A percentile compares a stretch with the other conserved stretches of the same genome.
Conservation (phyloP, 2,329 filamentous ascomycete species). For the Pyrenophora graminea region DNA sequence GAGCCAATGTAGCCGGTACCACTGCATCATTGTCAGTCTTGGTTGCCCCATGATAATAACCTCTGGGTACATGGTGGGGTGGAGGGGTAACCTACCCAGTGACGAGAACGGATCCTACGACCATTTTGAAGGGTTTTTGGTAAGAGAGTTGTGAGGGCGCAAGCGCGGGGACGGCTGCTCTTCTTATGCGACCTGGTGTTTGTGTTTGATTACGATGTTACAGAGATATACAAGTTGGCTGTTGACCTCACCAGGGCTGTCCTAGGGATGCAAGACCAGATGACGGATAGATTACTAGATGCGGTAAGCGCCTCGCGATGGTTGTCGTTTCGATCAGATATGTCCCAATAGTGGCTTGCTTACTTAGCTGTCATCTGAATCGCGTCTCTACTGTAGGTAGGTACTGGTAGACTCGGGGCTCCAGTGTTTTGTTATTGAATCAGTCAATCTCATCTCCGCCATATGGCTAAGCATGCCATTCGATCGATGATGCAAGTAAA, state of each 20-base stretch:
- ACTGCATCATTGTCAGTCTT: conserved; percentile 55
- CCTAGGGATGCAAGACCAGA: conserved; percentile 13
- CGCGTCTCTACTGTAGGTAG: too few relatives aligned
- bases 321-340: background rate
- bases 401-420: too few relatives aligned
- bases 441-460: too few relatives aligned
- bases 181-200: background rate
- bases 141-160: background rate
- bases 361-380: too few relatives aligned
- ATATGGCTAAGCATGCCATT: too few relatives aligned
- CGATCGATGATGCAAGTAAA: too few relatives aligned
- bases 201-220: conserved; percentile 15
- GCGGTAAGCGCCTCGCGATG: conserved; percentile 6
- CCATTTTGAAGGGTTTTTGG: conserved; percentile 57
- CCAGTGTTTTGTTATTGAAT: too few relatives aligned
- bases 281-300: conserved; percentile 26
- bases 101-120: conserved; percentile 85
- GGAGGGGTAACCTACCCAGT: conserved; percentile 70
- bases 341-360: too few relatives aligned
- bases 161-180: background rate
- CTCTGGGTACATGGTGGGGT: conserved; percentile 24
- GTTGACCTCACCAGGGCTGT: conserved; percentile 15
- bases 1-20: conserved; percentile 99
- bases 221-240: conserved; percentile 25
- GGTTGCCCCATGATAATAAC: conserved; percentile 3